A percentile compares a stretch with the other conserved stretches of the same genome.
Conservation (phyloP, 805 yeast genomes). For the Wickerhamiella domercqiae region DNA sequence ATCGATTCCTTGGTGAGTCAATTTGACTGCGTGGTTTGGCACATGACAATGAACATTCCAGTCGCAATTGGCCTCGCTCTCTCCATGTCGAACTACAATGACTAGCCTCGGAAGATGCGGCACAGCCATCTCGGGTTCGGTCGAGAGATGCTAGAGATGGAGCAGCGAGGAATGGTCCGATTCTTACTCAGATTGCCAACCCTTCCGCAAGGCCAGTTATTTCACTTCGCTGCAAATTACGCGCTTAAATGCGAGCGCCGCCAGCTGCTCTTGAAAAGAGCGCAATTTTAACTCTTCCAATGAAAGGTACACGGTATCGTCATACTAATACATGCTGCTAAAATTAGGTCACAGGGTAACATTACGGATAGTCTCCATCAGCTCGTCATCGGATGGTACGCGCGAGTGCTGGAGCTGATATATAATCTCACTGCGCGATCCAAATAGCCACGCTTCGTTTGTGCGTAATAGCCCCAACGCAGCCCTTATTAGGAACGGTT, state of each 20-base stretch:
- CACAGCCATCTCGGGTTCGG: neutral
- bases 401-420: conserved; percentile 14
- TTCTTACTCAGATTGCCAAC: too few relatives aligned
- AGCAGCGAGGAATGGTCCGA: neutral
- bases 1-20: conserved; percentile 54
- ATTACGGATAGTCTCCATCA: conserved; percentile 10
- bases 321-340: too few relatives aligned
- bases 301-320: too few relatives aligned
- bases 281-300: neutral
- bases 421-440: conserved; percentile 33
- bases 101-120: conserved; percentile 34
- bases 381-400: conserved; percentile 8
- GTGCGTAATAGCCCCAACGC: conserved; percentile 37
- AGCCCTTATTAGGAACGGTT: conserved; percentile 36
- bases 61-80: conserved; percentile 79
- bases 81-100: conserved; percentile 78
- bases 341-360: conserved; percentile 4
- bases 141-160: too few relatives aligned
- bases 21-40: conserved; percentile 66
- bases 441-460: conserved; percentile 38
- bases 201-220: too few relatives aligned
- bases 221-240: too few relatives aligned
- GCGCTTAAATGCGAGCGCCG: too few relatives aligned
- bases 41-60: conserved; percentile 61
- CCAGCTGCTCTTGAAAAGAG: neutral